Percentiles rank a stretch among this genome's conserved stretches.
phyloP scores from a whole-genome alignment of 768 basidiomycete species.

The Tylopilus subfusipes region DNA sequence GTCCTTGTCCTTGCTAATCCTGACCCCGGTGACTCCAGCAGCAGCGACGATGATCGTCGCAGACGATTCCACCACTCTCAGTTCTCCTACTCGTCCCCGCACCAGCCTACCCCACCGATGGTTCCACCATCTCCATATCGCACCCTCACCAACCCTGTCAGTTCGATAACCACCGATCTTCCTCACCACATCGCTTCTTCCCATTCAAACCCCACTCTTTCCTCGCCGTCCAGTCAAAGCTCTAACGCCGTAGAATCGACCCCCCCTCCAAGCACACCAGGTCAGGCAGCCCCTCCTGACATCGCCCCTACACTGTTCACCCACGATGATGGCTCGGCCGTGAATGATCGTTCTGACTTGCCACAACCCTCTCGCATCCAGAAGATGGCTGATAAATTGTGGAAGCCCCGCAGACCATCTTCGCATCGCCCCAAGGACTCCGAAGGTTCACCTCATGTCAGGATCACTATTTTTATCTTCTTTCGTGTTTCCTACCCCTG shows the following conservation, averaged over 20 bases:
- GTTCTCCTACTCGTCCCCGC: constrained; percentile 25
- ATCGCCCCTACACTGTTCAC: constrained; percentile 38
- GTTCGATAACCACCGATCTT: constrained; percentile 37
- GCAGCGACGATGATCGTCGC: constrained; percentile 36
- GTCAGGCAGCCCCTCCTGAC: constrained; percentile 42
- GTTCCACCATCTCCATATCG: constrained; percentile 20
- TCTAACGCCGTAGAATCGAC: constrained; percentile 62
- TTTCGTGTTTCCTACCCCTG: constrained; percentile 1
- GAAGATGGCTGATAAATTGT: constrained; percentile 32
- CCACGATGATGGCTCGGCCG: constrained; percentile 34
- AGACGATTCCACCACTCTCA: constrained; percentile 15
- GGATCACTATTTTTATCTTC: not conserved
- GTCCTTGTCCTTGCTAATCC: constrained; percentile 63
- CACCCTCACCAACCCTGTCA: constrained; percentile 15
- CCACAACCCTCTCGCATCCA: constrained; percentile 29
- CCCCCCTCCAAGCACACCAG: constrained; percentile 69
- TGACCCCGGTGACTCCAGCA: constrained; percentile 44
- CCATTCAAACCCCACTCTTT: constrained; percentile 53
- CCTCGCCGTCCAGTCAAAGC: constrained; percentile 66
- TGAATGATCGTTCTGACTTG: constrained; percentile 29
- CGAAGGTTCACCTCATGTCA: constrained; percentile 26
- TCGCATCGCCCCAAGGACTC: constrained; percentile 27
- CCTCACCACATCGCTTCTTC: constrained; percentile 35
- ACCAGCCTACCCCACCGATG: constrained; percentile 26
- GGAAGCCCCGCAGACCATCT: constrained; percentile 28